Conservation (phyloP, 2,329 filamentous ascomycete species). For the Stylonectria norvegica region DNA sequence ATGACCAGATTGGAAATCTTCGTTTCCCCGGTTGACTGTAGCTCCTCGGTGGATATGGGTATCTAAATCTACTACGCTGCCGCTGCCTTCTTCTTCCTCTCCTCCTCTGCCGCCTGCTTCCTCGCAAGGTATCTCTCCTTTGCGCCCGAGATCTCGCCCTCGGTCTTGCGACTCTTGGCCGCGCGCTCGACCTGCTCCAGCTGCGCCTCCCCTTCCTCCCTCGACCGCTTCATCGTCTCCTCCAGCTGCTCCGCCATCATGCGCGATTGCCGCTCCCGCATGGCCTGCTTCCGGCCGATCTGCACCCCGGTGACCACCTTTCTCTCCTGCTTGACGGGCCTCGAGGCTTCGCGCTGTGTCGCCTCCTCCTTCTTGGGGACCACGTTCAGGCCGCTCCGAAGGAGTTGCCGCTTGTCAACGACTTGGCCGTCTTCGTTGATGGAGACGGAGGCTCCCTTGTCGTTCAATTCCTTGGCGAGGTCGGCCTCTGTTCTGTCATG, state of each 20-base stretch:
- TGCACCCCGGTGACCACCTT: conserved; percentile 41
- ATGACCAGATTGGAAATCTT: conserved; percentile 16
- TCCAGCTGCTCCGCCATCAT: conserved; percentile 79
- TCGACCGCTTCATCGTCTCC: conserved; percentile 65
- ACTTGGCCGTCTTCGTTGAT: conserved; percentile 82
- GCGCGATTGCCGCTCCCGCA: conserved; percentile 70
- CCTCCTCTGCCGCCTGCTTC: conserved; percentile 71
- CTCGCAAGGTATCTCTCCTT: conserved; percentile 76
- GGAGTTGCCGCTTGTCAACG: conserved; percentile 77
- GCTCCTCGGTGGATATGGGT: conserved; percentile 20
- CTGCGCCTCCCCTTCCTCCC: conserved; percentile 66
- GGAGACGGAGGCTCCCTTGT: conserved; percentile 57
- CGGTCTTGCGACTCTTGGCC: conserved; percentile 75
- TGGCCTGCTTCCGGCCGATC: conserved; percentile 57
- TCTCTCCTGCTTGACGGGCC: conserved; percentile 27
- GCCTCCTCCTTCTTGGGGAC: conserved; percentile 57
- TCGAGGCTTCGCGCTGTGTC: conserved; percentile 21
- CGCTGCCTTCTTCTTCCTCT: conserved; percentile 49
- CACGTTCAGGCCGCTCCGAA: conserved; percentile 73
- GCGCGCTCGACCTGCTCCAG: conserved; percentile 60
- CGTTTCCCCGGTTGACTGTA: conserved; percentile 3
- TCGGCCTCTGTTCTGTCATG: conserved; percentile 60
- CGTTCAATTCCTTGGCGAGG: conserved; percentile 64
- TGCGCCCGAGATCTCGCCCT: conserved; percentile 70
- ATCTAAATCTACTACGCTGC: conserved; percentile 30